phyloP scores from a whole-genome alignment of 495 filamentous ascomycete species.

The Penicillium riverlandense region DNA sequence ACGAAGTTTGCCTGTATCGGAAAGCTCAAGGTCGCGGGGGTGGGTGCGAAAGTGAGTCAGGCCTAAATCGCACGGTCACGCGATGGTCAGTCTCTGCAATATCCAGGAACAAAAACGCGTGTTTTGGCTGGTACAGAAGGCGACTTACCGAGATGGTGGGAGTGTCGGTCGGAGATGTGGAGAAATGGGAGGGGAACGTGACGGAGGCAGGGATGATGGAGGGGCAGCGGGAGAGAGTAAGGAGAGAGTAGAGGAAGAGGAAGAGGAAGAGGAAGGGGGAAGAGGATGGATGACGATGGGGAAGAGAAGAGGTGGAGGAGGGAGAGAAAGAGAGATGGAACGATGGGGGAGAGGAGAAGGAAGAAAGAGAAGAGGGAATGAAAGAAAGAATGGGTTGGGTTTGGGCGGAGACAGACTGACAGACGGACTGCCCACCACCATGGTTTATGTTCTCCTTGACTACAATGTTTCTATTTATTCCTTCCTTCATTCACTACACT shows the following conservation, averaged over 20 bases:
- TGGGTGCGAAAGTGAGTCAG: slow-evolving; percentile 5
- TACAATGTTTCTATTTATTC: not conserved
- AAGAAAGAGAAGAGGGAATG: slow-evolving; percentile 10
- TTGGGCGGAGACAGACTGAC: slow-evolving; percentile 12
- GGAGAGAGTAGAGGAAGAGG: slow-evolving; percentile 8
- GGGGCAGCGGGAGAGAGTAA: slow-evolving; percentile 12
- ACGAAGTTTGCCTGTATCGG: slow-evolving; percentile 1
- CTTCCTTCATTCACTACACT: not conserved
- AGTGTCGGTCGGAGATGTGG: no score
- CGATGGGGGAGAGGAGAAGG: slow-evolving; percentile 20
- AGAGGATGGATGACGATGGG: slow-evolving; percentile 14
- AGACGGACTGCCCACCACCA: slow-evolving; percentile 1
- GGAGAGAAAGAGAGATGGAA: slow-evolving; percentile 16
- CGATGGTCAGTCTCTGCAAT: slow-evolving; percentile 4
- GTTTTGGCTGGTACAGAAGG: slow-evolving; percentile 2
- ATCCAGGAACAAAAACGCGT: not conserved
- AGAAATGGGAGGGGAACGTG: slow-evolving; percentile 15
- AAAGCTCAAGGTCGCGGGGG: slow-evolving; percentile 15
- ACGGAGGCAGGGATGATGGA: slow-evolving; percentile 20
- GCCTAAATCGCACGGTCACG: slow-evolving; percentile 1
- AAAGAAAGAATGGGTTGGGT: slow-evolving; percentile 9
- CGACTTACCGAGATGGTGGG: slow-evolving; percentile 14
- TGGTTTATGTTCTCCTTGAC: not conserved
- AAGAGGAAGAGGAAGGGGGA: slow-evolving; percentile 17
- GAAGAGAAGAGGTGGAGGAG: slow-evolving; percentile 11